Conservation (phyloP, 352 stramenopile species). For the Phytophthora capsici region DNA sequence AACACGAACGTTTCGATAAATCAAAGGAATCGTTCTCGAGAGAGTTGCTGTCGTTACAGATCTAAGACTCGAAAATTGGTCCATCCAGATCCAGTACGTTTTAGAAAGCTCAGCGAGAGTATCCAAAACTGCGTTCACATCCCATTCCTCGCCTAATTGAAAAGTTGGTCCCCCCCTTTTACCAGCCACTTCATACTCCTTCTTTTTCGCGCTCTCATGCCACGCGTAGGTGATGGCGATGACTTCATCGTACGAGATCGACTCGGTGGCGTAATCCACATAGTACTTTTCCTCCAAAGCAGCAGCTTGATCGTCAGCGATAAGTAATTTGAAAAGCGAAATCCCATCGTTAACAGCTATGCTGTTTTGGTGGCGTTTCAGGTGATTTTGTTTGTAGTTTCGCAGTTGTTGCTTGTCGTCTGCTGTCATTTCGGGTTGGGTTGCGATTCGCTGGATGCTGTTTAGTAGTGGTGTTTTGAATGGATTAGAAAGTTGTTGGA, state of each 20-base stretch:
- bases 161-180: not conserved
- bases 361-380: too few species aligned
- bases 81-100: not conserved
- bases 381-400: not conserved
- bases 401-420: not conserved
- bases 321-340: too few species aligned
- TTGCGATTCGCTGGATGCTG: not conserved
- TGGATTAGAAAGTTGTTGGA: not conserved
- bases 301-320: too few species aligned
- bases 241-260: not conserved
- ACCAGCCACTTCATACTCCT: too few species aligned
- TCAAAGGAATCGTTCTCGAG: not conserved
- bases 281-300: too few species aligned
- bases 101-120: not conserved
- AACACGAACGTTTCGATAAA: not conserved
- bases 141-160: not conserved
- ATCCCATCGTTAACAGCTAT: too few species aligned
- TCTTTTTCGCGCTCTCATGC: not conserved
- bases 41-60: not conserved
- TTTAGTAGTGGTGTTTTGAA: not conserved
- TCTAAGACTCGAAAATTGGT: not conserved
- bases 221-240: not conserved
- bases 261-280: too few species aligned
- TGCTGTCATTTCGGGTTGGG: not conserved
- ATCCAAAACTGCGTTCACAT: not conserved